phyloP scores from a whole-genome alignment of 331 rosid genomes.

The Spiraea crenata region DNA sequence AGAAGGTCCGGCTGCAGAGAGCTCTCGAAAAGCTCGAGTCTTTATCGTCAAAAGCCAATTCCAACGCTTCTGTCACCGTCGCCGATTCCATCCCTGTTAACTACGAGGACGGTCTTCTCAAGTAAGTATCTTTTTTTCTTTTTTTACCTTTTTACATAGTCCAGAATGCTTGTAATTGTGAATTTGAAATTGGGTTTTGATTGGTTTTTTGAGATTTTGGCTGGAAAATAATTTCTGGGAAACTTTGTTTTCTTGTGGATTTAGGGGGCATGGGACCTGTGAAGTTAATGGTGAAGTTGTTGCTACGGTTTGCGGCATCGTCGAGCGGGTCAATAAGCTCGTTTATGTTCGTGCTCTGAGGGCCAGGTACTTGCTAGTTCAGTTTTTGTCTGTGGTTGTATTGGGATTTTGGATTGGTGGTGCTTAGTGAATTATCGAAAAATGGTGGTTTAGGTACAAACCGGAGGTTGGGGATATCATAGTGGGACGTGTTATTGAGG shows the following conservation, averaged over 20 bases:
- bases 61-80: slow-evolving; percentile 75
- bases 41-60: slow-evolving; percentile 58
- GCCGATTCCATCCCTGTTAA: slow-evolving; percentile 80
- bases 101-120: slow-evolving; percentile 82
- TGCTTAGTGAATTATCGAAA: slow-evolving; percentile 13
- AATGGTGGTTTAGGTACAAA: slow-evolving; percentile 59
- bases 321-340: slow-evolving; percentile 87
- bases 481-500: slow-evolving; percentile 88
- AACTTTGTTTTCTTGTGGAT: neutral
- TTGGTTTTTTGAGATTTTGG: neutral
- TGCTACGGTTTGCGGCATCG: slow-evolving; percentile 82
- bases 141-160: neutral
- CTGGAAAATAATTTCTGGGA: neutral
- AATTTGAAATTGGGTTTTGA: neutral
- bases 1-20: slow-evolving; percentile 76
- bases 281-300: slow-evolving; percentile 68
- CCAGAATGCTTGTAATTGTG: neutral
- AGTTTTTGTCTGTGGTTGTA: neutral
- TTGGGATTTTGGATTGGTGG: neutral
- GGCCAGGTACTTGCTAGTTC: slow-evolving; percentile 44
- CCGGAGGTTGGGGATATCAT: slow-evolving; percentile 93
- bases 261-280: slow-evolving; percentile 83
- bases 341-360: slow-evolving; percentile 79
- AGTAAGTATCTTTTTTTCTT: slow-evolving; percentile 29
- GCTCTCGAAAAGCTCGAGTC: slow-evolving; percentile 66